Percentiles rank a stretch among this genome's conserved stretches.
Evolutionary conservation across 768 basidiomycete species (phyloP).

Genomic region (Podaxis mareebaensis): DNA sequence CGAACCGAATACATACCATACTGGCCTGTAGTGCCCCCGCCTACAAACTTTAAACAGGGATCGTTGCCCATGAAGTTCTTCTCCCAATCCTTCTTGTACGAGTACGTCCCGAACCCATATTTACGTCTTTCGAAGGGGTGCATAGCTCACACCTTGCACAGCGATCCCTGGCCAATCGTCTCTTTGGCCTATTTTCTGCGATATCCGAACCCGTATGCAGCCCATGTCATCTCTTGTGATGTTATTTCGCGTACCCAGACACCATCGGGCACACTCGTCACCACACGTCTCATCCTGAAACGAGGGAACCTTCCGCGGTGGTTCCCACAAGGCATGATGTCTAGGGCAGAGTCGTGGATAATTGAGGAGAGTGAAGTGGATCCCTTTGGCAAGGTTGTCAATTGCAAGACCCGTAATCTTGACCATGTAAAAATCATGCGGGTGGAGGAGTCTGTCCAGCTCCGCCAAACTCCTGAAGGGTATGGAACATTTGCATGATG

Average conservation of each 20-base stretch:
- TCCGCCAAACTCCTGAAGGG: conserved; percentile 73
- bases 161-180: conserved; percentile 93
- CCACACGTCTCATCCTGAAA: conserved; percentile 91
- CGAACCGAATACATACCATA: conserved; percentile 1
- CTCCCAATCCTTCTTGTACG: conserved; percentile 55
- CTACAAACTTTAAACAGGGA: conserved; percentile 23
- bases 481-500: conserved; percentile 33
- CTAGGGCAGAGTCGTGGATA: conserved; percentile 90
- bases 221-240: conserved; percentile 94
- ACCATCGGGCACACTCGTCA: conserved; percentile 72
- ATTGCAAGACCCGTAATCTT: conserved; percentile 83
- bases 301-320: conserved; percentile 88
- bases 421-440: conserved; percentile 95
- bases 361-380: conserved; percentile 95
- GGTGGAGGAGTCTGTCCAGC: conserved; percentile 78
- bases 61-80: conserved; percentile 56
- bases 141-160: conserved; percentile 32
- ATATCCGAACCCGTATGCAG: conserved; percentile 93
- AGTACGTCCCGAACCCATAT: conserved; percentile 36
- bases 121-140: conserved; percentile 1
- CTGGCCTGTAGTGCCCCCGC: neutral
- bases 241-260: conserved; percentile 84
- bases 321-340: conserved; percentile 83
- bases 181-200: conserved; percentile 92
- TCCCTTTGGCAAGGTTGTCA: conserved; percentile 72